Conservation (phyloP, 345 rosid species). For the Cardiospermum halicacabum region DNA sequence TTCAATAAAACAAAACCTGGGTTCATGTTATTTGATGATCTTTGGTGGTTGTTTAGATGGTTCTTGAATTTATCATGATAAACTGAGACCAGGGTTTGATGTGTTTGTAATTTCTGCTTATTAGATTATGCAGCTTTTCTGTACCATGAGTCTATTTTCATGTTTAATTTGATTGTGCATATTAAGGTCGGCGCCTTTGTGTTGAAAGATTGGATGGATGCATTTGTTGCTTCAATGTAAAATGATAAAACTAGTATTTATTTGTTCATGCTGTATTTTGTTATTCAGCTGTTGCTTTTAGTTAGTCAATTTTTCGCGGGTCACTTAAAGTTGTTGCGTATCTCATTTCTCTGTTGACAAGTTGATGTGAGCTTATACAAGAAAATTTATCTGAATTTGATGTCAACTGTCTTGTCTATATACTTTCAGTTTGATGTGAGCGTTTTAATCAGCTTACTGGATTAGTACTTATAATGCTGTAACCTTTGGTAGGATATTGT, state of each 20-base stretch:
- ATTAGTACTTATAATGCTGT: neutral
- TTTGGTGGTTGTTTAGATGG: neutral
- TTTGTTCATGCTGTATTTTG: neutral
- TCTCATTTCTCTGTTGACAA: neutral
- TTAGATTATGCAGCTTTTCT: neutral
- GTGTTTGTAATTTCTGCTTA: too few species aligned
- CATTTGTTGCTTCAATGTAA: neutral
- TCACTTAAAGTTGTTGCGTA: neutral
- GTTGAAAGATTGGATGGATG: neutral
- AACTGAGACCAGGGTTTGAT: neutral
- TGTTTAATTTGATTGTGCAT: neutral
- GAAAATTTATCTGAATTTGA: neutral
- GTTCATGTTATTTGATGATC: slow-evolving; percentile 5
- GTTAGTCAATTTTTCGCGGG: neutral
- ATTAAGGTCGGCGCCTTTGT: neutral
- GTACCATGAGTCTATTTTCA: neutral
- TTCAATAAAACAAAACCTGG: neutral
- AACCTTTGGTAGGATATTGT: neutral
- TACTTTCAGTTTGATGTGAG: neutral
- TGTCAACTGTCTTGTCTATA: neutral
- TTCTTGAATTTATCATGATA: neutral
- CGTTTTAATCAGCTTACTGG: neutral
- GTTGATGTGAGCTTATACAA: neutral
- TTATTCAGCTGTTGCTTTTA: neutral
- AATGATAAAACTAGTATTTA: neutral